A percentile compares a stretch with the other conserved stretches of the same genome.
phyloP scores from a whole-genome alignment of 306 rosid species.

The Begonia masoniana region DNA sequence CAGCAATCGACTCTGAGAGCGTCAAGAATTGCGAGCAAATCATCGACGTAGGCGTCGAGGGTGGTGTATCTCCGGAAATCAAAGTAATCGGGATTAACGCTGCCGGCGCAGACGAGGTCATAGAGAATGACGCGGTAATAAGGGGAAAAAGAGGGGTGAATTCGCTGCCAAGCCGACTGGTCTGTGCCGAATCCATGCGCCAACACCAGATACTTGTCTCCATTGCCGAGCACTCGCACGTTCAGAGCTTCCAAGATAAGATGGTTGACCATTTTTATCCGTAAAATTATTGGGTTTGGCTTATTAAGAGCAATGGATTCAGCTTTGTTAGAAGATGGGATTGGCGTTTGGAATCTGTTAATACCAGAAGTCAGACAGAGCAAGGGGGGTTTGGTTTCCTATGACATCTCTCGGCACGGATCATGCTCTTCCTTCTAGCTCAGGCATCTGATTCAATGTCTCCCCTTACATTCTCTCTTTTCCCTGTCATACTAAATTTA shows the following conservation, averaged over 20 bases:
- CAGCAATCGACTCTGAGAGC: constrained; percentile 44
- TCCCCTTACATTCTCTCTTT: too few species aligned
- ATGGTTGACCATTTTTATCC: neutral
- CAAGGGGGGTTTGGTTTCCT: too few species aligned
- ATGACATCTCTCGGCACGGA: too few species aligned
- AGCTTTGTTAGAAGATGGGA: too few species aligned
- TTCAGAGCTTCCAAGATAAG: constrained; percentile 44
- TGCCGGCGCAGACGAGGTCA: constrained; percentile 93
- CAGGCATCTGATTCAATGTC: too few species aligned
- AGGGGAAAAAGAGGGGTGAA: constrained; percentile 51
- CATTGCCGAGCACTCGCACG: constrained; percentile 62
- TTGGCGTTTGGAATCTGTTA: too few species aligned
- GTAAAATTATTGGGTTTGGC: too few species aligned
- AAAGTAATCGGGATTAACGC: constrained; percentile 80
- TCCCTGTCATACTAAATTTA: too few species aligned
- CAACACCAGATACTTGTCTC: constrained; percentile 42
- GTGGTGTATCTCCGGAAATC: constrained; percentile 66
- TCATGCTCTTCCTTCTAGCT: too few species aligned
- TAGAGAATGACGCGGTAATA: constrained; percentile 55
- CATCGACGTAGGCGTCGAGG: constrained; percentile 73
- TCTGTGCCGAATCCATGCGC: constrained; percentile 88
- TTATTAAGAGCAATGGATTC: too few species aligned
- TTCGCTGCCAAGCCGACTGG: constrained; percentile 79
- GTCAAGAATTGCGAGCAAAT: constrained; percentile 55
- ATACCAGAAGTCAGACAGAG: too few species aligned